Base-by-base conservation (phyloP, 495 filamentous ascomycete genomes). In the Trichoderma reesei region DNA sequence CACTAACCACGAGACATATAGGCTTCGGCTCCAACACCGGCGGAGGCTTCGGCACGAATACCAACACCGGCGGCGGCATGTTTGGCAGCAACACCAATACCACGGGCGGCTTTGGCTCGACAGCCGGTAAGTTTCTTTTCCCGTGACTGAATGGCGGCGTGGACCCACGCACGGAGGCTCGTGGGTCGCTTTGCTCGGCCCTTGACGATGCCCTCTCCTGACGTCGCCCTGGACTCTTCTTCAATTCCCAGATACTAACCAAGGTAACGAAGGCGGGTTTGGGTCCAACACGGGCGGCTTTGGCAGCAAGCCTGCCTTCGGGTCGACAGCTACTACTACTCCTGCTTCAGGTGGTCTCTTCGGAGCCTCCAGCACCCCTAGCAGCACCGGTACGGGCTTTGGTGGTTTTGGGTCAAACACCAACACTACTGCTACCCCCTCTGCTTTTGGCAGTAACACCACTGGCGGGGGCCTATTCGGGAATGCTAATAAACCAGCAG, bases 1-100 rank as follows among this genome's bases (percentile, higher is more conserved):
- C 54, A 56, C 41, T 48, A 63, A 59, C 46, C 61, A 64, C 67
- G 41, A 65, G 65, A 41, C 48, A 34, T 36, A n/a, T 64, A 68
- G 81, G 77, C 56, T 85, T 86, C 72, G 84, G 83, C 62, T 65
- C 79, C 37, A 76, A 73, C 60, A 67, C 71, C 36, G 75, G 74
- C 36, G 64, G 64, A 62, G 74, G 73, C 39, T 82, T 80, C 68
- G 78, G 78, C 59, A 65, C 65, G 33, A 41, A 10, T 61, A 48
- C 41, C 65, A 71, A 67, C 64, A 65, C 68, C 26, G 80, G 80
- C 63, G 78, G 78, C 64, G 74, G 75, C 64, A 67, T 82, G 6
- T 84, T 86, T 67, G 85, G 84, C 41, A 70, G 71, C 61, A 41
- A 11, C 38, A 71, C 71, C 63, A 66, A 54, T 31, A 38, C 34